Percentiles rank a stretch among this genome's conserved stretches.
phyloP scores from a whole-genome alignment of 1,284 basidiomycete genomes.

The Pascua sp. region DNA sequence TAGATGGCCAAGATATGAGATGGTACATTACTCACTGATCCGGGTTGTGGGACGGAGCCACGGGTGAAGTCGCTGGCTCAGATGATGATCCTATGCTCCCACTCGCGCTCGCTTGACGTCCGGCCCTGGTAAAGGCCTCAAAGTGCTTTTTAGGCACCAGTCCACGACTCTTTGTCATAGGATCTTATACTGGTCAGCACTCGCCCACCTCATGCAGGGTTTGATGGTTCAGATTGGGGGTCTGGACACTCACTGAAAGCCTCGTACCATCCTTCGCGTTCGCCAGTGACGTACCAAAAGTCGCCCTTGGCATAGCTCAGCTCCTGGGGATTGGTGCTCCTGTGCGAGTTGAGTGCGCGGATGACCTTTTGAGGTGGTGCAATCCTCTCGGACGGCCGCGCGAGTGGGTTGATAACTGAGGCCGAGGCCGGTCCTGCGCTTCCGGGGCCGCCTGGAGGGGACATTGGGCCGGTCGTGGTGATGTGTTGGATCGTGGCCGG shows the following conservation, averaged over 20 bases:
- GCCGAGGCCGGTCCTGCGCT: conserved; percentile 13
- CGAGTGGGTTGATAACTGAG: conserved; percentile 55
- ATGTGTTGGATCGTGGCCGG: conserved; percentile 21
- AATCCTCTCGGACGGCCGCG: conserved; percentile 65
- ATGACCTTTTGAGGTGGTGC: conserved; percentile 94
- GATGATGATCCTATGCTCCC: no score
- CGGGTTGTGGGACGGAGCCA: not conserved
- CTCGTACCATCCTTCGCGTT: conserved; percentile 69
- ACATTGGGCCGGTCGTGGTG: not conserved
- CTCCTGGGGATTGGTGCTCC: conserved; percentile 74
- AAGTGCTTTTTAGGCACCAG: conserved; percentile 82
- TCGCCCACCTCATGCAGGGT: no score
- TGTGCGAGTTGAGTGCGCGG: conserved; percentile 70
- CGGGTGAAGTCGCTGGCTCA: no score
- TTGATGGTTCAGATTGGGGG: no score
- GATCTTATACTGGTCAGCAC: no score
- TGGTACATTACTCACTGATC: not conserved
- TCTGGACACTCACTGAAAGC: conserved; percentile 60
- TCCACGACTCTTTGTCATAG: conserved; percentile 56
- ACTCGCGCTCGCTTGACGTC: conserved; percentile 12
- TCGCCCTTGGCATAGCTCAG: conserved; percentile 91
- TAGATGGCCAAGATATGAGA: not conserved
- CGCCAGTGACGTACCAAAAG: conserved; percentile 92
- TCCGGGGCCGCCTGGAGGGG: conserved; percentile 53
- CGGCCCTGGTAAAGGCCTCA: conserved; percentile 80